A percentile compares a stretch with the other conserved stretches of the same genome.
Conservation (phyloP, 2,329 filamentous ascomycete genomes). For the Pochonia chlamydosporia region DNA sequence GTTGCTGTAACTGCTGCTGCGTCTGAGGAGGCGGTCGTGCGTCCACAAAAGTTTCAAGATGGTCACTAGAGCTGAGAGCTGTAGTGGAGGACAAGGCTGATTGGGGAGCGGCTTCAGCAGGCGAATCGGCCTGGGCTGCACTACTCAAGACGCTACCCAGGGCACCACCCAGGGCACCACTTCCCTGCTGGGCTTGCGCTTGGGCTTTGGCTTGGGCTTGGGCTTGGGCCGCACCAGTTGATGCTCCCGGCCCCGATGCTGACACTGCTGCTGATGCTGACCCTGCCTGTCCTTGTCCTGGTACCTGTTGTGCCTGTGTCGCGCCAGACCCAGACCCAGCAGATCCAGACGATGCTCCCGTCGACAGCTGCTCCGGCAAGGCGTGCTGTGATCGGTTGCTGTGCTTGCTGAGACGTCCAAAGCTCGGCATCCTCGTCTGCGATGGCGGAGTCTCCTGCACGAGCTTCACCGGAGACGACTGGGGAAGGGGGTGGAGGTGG, state of each 20-base stretch:
- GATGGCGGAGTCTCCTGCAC: background rate
- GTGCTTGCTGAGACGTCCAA: slow-evolving; percentile 49
- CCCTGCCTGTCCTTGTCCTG: too few species aligned
- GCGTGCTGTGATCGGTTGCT: slow-evolving; percentile 53
- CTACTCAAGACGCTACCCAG: background rate
- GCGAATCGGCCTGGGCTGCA: slow-evolving; percentile 21
- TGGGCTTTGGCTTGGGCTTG: background rate
- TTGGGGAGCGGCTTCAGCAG: slow-evolving; percentile 29
- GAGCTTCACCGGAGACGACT: background rate
- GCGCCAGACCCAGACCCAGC: slow-evolving; percentile 24
- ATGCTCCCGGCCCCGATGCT: slow-evolving; percentile 1
- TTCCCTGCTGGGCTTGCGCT: background rate
- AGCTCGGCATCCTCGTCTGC: slow-evolving; percentile 40
- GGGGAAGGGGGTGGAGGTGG: background rate
- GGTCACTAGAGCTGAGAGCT: slow-evolving; percentile 39
- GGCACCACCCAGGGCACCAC: background rate
- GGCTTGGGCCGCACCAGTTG: background rate
- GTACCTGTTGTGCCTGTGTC: slow-evolving; percentile 4
- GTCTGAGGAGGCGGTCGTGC: slow-evolving; percentile 13
- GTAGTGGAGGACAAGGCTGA: slow-evolving; percentile 42
- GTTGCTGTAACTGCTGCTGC: slow-evolving; percentile 16
- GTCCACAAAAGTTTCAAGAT: slow-evolving; percentile 31
- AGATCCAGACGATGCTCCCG: too few species aligned
- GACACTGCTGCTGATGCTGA: slow-evolving; percentile 1
- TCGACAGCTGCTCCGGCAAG: slow-evolving; percentile 39